A percentile compares a stretch with the other conserved stretches of the same genome.
Evolutionary conservation across 495 filamentous ascomycete genomes (phyloP).

Genomic region (Aspergillus heteromorphus): DNA sequence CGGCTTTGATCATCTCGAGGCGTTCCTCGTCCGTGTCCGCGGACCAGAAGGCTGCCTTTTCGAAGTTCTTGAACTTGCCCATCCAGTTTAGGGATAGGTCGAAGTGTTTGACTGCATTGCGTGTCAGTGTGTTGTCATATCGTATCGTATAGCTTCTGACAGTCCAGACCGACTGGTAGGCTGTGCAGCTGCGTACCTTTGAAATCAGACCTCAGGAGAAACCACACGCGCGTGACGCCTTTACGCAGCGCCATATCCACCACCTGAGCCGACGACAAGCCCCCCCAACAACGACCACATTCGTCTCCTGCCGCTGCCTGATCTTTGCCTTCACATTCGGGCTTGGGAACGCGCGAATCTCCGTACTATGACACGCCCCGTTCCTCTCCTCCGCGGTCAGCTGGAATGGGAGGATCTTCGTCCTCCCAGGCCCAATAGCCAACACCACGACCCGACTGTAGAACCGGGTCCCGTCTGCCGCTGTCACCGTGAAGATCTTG

Average conservation of each 20-base stretch:
- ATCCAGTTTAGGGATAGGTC: slow-evolving; percentile 60
- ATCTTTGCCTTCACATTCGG: slow-evolving; percentile 42
- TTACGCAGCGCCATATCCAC: slow-evolving; percentile 49
- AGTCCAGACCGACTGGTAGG: neutral
- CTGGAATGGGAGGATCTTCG: slow-evolving; percentile 45
- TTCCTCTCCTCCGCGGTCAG: slow-evolving; percentile 33
- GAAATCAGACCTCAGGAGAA: slow-evolving; percentile 52
- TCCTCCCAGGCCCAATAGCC: slow-evolving; percentile 51
- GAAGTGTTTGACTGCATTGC: slow-evolving; percentile 51
- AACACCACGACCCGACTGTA: slow-evolving; percentile 50
- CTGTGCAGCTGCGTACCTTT: slow-evolving; percentile 34
- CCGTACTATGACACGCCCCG: slow-evolving; percentile 51
- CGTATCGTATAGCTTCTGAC: neutral
- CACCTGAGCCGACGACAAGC: slow-evolving; percentile 57
- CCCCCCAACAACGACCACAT: slow-evolving; percentile 58
- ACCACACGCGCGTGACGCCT: slow-evolving; percentile 50
- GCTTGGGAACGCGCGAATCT: slow-evolving; percentile 47
- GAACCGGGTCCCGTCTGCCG: slow-evolving; percentile 37
- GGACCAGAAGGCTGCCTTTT: slow-evolving; percentile 59
- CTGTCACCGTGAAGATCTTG: slow-evolving; percentile 49
- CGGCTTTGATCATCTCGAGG: slow-evolving; percentile 48
- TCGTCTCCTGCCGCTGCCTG: slow-evolving; percentile 35
- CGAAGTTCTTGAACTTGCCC: slow-evolving; percentile 60
- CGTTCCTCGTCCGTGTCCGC: slow-evolving; percentile 55
- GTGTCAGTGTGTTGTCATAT: neutral